These are phyloP conservation scores for Xylaria digitata DNA, from an alignment of 2,329 filamentous ascomycete genomes.

Conservation along the genomic window DNA sequence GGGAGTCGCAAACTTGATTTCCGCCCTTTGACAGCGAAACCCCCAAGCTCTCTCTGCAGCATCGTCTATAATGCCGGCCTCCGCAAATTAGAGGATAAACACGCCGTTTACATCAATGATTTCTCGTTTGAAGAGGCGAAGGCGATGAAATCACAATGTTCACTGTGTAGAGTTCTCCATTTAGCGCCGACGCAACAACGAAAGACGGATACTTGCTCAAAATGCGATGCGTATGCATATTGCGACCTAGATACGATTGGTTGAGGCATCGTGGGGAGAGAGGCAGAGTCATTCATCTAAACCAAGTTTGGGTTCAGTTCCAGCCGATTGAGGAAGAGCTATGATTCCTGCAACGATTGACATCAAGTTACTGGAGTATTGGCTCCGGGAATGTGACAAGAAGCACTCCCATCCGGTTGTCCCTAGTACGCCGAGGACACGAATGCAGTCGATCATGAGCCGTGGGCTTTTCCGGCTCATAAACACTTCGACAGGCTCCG, in stretches of 20 bases:
- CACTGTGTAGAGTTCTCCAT: constrained; percentile 18
- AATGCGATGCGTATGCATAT: constrained; percentile 19
- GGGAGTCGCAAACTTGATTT: constrained; percentile 21
- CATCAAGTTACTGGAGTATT: constrained; percentile 2
- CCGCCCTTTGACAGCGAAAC: constrained; percentile 3
- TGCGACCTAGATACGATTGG: constrained; percentile 28
- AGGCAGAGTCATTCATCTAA: constrained; percentile 10
- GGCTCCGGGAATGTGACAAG: constrained; percentile 14
- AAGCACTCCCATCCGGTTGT: constrained; percentile 21
- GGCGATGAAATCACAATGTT: constrained; percentile 1
- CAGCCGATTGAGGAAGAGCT: constrained; percentile 24
- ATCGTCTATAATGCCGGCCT: constrained; percentile 6
- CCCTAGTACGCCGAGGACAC: not conserved
- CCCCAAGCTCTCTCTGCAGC: constrained; percentile 1
- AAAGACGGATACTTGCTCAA: constrained; percentile 16
- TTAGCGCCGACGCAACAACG: not conserved
- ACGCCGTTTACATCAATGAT: constrained; percentile 18
- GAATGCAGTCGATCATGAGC: constrained; percentile 17
- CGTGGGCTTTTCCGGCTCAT: constrained; percentile 19
- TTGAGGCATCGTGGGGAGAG: not conserved
- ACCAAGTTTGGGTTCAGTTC: constrained; percentile 27
- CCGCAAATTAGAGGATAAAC: constrained; percentile 6
- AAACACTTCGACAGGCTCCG: constrained; percentile 28
- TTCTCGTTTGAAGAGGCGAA: constrained; percentile 19
- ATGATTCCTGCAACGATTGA: not conserved